Evolutionary conservation across 1,284 basidiomycete species (phyloP), one percentile per base, ranked within the genome.

Genomic region (Austroboletus rostrupii): DNA sequence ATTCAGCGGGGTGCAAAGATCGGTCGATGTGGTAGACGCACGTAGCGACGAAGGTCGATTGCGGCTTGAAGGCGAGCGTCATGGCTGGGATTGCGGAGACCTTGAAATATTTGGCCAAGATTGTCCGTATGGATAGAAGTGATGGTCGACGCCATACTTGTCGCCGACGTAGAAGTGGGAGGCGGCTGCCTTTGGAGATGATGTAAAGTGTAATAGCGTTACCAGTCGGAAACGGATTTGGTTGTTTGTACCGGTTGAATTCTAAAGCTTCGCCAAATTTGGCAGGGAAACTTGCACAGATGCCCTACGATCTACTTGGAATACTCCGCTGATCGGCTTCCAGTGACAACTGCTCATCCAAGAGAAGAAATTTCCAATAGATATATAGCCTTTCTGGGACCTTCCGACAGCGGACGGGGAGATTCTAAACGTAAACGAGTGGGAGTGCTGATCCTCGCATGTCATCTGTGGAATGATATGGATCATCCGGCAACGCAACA

Each of bases 21-120:
- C 37, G 20, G 43, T 52, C 42, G n/a, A 48, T 29, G 43, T n/a
- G 32, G 35, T 40, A 40, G 20, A 71, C 78, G 53, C 64, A 87
- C 87, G 76, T 87, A 89, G 58, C 79, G 81, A 61, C 81, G 78
- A 39, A 90, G 69, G 37, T 89, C 85, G 36, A 75, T 66, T 13
- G 88, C 87, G 52, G 82, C 74, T 61, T 83, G 78, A 33, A 77
- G 65, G 46, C 87, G 76, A n/a, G 73, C 70, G 12, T 90, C 86
- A 26, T 74, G 70, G 62, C 72, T 80, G 61, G 80, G 80, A 69
- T 72, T 83, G 61, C 77, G 83, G 38, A 90, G 75, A 13, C 77
- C 77, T 55, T 75, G 72, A 56, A 89, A 90, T 55, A 89, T 85
- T 49, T 76, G 70, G 49, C 76, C 76, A 39, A 88, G 74, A 44